phyloP scores from a whole-genome alignment of 441 rosid species.

The Hypseocharis bilobata region DNA sequence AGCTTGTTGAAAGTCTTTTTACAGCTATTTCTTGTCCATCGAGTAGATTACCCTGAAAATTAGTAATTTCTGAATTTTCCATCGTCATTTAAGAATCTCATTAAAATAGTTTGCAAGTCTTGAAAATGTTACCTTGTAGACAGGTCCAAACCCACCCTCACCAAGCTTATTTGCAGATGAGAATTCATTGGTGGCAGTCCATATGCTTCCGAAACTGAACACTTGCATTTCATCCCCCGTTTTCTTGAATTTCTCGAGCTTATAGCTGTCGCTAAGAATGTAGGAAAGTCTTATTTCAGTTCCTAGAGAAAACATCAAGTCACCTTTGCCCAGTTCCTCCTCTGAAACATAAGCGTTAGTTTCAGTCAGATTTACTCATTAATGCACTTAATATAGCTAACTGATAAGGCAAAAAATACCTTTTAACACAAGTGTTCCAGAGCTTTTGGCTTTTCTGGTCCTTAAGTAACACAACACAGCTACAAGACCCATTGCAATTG shows the following conservation, averaged over 20 bases:
- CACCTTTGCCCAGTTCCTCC: neutral
- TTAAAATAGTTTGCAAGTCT: neutral
- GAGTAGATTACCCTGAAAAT: neutral
- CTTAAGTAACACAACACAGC: neutral
- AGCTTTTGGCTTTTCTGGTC: neutral
- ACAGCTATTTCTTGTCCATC: slow-evolving; percentile 1
- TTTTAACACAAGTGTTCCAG: neutral
- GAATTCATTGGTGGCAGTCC: neutral
- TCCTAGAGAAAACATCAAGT: neutral
- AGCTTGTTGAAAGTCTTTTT: neutral
- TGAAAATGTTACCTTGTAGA: neutral
- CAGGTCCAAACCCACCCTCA: neutral
- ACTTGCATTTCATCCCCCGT: neutral
- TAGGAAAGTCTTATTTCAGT: neutral
- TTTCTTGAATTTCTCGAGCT: neutral
- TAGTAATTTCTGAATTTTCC: neutral
- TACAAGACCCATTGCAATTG: neutral
- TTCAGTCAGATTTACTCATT: neutral
- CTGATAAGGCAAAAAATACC: neutral
- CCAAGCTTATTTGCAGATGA: neutral
- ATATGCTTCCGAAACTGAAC: neutral
- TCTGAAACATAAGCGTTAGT: neutral
- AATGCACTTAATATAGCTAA: neutral
- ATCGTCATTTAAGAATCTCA: no score
- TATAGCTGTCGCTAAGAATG: neutral